A percentile compares a stretch with the other conserved stretches of the same genome.
Evolutionary conservation across 192 early-diverging fungal genomes (phyloP).

Genomic region (Coemansia aciculifera): DNA sequence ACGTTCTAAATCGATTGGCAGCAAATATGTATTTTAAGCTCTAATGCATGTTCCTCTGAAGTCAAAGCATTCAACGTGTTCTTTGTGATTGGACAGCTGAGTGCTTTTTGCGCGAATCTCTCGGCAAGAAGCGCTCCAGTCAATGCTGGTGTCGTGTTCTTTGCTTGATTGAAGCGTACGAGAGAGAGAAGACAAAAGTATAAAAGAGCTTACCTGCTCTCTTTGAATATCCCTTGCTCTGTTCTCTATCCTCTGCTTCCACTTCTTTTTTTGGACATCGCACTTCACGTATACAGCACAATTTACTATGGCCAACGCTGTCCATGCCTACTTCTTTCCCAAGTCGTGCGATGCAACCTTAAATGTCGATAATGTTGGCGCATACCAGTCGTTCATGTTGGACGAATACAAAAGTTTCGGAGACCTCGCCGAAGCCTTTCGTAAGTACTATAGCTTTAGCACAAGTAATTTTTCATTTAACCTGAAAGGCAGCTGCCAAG

Average conservation of each 20-base stretch:
- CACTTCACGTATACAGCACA: not conserved
- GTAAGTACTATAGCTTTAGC: not conserved
- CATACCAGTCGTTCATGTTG: not conserved
- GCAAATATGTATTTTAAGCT: not conserved
- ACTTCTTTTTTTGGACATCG: not conserved
- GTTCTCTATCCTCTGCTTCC: not conserved
- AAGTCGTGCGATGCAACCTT: not conserved
- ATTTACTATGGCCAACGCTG: not conserved
- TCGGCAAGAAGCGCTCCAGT: not conserved
- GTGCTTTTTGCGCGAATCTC: not conserved
- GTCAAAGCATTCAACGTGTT: not conserved
- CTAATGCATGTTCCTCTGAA: not conserved
- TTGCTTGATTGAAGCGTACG: not conserved
- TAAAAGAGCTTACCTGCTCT: not conserved
- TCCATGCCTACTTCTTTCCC: constrained; percentile 1
- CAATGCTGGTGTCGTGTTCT: not conserved
- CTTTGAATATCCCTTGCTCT: not conserved
- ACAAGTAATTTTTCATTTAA: not conserved
- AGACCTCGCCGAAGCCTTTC: not conserved
- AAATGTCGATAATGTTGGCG: not conserved
- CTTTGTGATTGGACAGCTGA: not conserved
- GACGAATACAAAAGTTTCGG: not conserved
- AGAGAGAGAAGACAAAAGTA: not conserved
- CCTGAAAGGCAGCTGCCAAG: not conserved
- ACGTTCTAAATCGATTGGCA: not conserved